Evolutionary conservation across 73 alveolate species (phyloP).

Genomic region (Tetrahymena borealis): DNA sequence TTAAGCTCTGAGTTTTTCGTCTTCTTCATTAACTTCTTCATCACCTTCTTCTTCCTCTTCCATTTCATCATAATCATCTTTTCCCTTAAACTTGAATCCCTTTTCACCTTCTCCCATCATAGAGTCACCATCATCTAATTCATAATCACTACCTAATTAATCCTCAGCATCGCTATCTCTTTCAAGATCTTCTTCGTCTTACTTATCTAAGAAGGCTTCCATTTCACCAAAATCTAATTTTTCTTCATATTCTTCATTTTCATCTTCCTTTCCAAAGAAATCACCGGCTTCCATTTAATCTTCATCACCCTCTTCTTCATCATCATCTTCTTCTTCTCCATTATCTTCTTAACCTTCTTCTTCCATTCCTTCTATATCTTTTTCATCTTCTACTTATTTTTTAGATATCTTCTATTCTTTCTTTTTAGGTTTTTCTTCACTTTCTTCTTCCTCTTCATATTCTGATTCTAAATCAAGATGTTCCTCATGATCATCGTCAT

Average conservation of each 20-base stretch:
- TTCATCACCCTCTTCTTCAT: conserved; percentile 1
- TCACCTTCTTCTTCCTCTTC: conserved; percentile 15
- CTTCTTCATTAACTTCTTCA: not conserved
- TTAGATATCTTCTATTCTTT: not conserved
- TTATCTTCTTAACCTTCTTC: conserved; percentile 1
- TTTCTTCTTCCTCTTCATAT: not conserved
- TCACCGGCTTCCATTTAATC: not conserved
- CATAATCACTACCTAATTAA: conserved; percentile 19
- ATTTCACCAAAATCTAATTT: conserved; percentile 3
- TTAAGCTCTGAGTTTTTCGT: not conserved
- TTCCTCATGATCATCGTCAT: not conserved
- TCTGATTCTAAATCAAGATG: not conserved
- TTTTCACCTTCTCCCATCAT: not conserved
- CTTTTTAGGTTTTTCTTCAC: not conserved
- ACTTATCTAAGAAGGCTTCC: not conserved
- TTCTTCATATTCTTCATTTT: conserved; percentile 13
- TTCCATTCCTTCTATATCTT: not conserved
- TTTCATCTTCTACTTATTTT: not conserved
- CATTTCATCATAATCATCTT: conserved; percentile 29
- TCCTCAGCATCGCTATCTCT: conserved; percentile 12
- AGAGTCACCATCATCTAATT: conserved; percentile 12
- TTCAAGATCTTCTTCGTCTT: not conserved
- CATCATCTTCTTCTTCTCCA: conserved; percentile 17
- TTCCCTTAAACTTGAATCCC: conserved; percentile 19
- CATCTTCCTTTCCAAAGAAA: conserved; percentile 7